These are phyloP conservation scores for Coemansia sp. DNA, from an alignment of 192 early-diverging fungal species.

Conservation along the genomic window DNA sequence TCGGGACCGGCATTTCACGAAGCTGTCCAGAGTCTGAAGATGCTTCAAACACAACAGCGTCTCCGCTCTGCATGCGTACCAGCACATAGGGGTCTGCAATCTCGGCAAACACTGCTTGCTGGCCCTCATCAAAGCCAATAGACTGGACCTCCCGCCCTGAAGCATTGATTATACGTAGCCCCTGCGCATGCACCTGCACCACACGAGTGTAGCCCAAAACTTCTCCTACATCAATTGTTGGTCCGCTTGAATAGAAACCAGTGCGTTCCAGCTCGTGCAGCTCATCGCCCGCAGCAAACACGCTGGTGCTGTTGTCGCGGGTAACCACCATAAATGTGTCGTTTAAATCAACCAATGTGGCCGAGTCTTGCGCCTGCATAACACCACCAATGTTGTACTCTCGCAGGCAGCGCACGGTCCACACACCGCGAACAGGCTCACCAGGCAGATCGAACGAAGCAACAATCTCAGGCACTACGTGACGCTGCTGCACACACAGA, in stretches of 20 bases:
- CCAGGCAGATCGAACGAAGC: conserved; percentile 57
- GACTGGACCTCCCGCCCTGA: conserved; percentile 34
- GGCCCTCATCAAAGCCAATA: conserved; percentile 15
- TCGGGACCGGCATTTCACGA: conserved; percentile 10
- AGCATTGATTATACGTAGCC: conserved; percentile 69
- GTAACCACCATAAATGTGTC: conserved; percentile 49
- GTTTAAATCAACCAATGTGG: conserved; percentile 19
- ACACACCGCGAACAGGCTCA: conserved; percentile 37
- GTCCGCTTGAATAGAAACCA: conserved; percentile 70
- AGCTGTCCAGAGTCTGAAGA: conserved; percentile 51
- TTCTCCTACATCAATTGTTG: conserved; percentile 75
- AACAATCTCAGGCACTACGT: conserved; percentile 61
- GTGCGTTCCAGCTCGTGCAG: conserved; percentile 68
- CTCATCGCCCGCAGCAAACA: conserved; percentile 80
- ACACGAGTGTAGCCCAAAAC: conserved; percentile 68
- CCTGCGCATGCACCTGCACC: conserved; percentile 79
- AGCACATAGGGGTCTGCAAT: conserved; percentile 83
- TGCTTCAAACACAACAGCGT: conserved; percentile 59
- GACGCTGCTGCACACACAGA: conserved; percentile 60
- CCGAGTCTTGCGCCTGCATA: conserved; percentile 39
- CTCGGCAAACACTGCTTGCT: conserved; percentile 64
- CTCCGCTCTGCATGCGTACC: conserved; percentile 64
- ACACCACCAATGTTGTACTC: conserved; percentile 51
- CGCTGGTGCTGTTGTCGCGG: conserved; percentile 36
- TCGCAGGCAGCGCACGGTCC: conserved; percentile 36